These are phyloP conservation scores for Debaryomyces coudertii DNA, from an alignment of 1,139 yeast species.

Conservation along the genomic window DNA sequence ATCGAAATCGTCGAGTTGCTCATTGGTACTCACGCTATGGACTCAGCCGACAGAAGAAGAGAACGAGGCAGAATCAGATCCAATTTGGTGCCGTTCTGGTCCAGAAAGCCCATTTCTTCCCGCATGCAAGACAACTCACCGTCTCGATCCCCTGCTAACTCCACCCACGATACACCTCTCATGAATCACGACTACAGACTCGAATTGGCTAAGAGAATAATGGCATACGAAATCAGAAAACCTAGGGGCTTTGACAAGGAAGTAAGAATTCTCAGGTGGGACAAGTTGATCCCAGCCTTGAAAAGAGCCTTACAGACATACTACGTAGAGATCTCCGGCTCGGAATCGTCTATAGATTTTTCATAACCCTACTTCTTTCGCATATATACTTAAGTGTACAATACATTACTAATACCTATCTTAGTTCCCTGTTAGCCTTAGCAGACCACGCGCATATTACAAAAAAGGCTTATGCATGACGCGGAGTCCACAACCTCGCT, in stretches of 20 bases:
- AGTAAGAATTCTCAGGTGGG: conserved; percentile 65
- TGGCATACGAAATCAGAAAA: conserved; percentile 64
- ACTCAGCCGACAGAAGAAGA: conserved; percentile 54
- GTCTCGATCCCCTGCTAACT: conserved; percentile 9
- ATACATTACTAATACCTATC: not conserved
- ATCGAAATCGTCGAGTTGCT: conserved; percentile 64
- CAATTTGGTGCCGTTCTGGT: conserved; percentile 71
- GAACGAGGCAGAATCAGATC: conserved; percentile 68
- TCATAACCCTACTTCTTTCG: not conserved
- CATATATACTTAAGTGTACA: not conserved
- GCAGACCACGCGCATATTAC: not conserved
- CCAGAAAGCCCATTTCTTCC: conserved; percentile 59
- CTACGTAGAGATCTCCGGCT: conserved; percentile 54
- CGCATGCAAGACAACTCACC: conserved; percentile 38
- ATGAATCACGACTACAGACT: conserved; percentile 50
- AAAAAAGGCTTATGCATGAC: no score
- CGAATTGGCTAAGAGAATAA: conserved; percentile 64
- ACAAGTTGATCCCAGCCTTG: conserved; percentile 59
- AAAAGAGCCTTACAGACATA: conserved; percentile 66
- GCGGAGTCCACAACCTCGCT: no score
- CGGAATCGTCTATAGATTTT: conserved; percentile 16
- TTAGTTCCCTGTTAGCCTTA: not conserved
- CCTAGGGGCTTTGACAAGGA: conserved; percentile 73
- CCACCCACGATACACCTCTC: conserved; percentile 16
- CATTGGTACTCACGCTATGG: conserved; percentile 51